phyloP scores from a whole-genome alignment of 176 grass and related monocot genomes.

The Aegilops speltoides region DNA sequence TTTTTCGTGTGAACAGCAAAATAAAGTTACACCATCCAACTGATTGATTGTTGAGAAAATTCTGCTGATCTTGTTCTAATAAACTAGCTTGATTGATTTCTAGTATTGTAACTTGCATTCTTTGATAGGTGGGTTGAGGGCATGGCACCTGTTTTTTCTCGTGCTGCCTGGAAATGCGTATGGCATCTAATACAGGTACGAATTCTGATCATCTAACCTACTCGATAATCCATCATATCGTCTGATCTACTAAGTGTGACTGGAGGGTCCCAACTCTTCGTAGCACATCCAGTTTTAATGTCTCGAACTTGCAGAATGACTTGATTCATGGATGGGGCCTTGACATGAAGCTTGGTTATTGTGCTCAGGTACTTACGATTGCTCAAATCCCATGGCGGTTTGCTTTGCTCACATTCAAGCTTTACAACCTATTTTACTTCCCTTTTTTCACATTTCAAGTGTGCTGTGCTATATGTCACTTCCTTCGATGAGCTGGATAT shows the following conservation, averaged over 20 bases:
- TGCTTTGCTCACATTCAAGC: background rate
- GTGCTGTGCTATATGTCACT: background rate
- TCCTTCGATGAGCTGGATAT: background rate
- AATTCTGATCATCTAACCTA: background rate
- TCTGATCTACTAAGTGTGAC: background rate
- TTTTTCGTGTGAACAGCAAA: background rate
- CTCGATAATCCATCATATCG: background rate
- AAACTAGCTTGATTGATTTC: background rate
- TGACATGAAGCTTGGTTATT: slow-evolving; percentile 98
- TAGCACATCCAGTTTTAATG: background rate
- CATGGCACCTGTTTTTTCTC: slow-evolving; percentile 99
- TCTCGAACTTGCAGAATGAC: slow-evolving; percentile 62
- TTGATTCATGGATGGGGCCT: slow-evolving; percentile 98
- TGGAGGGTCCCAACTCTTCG: background rate
- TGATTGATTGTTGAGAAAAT: slow-evolving; percentile 1
- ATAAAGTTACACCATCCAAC: background rate
- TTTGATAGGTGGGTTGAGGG: slow-evolving; percentile 91
- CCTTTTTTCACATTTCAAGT: background rate
- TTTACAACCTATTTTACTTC: background rate
- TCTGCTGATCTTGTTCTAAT: background rate
- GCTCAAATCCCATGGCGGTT: background rate
- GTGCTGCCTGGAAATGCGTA: slow-evolving; percentile 88
- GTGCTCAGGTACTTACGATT: slow-evolving; percentile 72
- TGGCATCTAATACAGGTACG: slow-evolving; percentile 98
- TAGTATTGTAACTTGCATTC: slow-evolving; percentile 14